Conservation (phyloP, 1,139 yeast genomes). For the Nakaseomyces kungkrabaensis region DNA sequence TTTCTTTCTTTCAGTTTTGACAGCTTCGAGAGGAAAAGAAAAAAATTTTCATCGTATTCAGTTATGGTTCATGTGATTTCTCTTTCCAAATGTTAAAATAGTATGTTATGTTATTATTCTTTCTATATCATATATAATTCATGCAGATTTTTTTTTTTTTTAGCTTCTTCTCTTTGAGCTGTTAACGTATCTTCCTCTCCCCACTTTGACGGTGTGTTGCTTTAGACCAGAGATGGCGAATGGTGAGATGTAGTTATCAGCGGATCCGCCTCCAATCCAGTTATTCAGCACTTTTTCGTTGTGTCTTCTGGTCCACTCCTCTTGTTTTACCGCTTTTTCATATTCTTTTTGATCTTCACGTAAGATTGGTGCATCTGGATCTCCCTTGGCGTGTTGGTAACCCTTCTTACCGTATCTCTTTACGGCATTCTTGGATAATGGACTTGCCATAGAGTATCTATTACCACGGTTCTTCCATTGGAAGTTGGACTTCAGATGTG, state of each 20-base stretch:
- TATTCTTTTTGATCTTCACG: slow-evolving; percentile 95
- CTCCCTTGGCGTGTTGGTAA: slow-evolving; percentile 54
- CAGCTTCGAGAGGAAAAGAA: not conserved
- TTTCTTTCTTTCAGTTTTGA: too few species aligned
- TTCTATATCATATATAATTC: too few species aligned
- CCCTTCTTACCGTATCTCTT: slow-evolving; percentile 64
- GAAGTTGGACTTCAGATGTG: slow-evolving; percentile 86
- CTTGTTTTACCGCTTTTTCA: slow-evolving; percentile 75
- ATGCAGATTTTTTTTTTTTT: too few species aligned
- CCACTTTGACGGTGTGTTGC: slow-evolving; percentile 66
- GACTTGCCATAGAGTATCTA: slow-evolving; percentile 64
- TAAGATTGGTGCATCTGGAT: slow-evolving; percentile 44
- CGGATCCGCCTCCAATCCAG: slow-evolving; percentile 89
- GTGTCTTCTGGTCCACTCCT: slow-evolving; percentile 77
- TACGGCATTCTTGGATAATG: slow-evolving; percentile 54
- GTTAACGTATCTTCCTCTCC: slow-evolving; percentile 74
- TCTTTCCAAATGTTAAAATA: too few species aligned
- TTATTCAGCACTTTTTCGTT: slow-evolving; percentile 78
- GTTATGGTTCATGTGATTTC: not conserved
- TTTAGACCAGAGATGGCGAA: slow-evolving; percentile 61
- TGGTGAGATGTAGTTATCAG: slow-evolving; percentile 85
- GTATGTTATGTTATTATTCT: too few species aligned
- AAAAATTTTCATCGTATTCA: not conserved
- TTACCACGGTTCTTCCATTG: slow-evolving; percentile 93
- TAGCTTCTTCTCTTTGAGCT: slow-evolving; percentile 37